A percentile compares a stretch with the other conserved stretches of the same genome.
Evolutionary conservation across 306 rosid genomes (phyloP).

Genomic region (Malus domestica): ASM211411v1 NC_041805.1:34210501-34211000

Average conservation of each 20-base stretch:
- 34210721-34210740: too few species aligned
- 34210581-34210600: too few species aligned
- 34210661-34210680: too few species aligned
- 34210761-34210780: neutral
- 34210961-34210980: conserved; percentile 78
- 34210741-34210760: conserved; percentile 28
- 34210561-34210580: too few species aligned
- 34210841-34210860: conserved; percentile 68
- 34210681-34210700: too few species aligned
- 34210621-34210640: too few species aligned
- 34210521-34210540: too few species aligned
- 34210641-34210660: too few species aligned
- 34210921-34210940: conserved; percentile 58
- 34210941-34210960: conserved; percentile 83
- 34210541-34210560: too few species aligned
- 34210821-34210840: conserved; percentile 37
- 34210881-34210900: conserved; percentile 61
- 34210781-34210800: neutral
- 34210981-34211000: conserved; percentile 77
- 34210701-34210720: too few species aligned
- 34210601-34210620: too few species aligned
- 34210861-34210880: conserved; percentile 76
- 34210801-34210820: conserved; percentile 11
- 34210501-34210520: too few species aligned
- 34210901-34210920: conserved; percentile 62